Evolutionary conservation across 257 asterid species (phyloP), one percentile per base, ranked within the genome.

Genomic region (Ballota nigra): DNA sequence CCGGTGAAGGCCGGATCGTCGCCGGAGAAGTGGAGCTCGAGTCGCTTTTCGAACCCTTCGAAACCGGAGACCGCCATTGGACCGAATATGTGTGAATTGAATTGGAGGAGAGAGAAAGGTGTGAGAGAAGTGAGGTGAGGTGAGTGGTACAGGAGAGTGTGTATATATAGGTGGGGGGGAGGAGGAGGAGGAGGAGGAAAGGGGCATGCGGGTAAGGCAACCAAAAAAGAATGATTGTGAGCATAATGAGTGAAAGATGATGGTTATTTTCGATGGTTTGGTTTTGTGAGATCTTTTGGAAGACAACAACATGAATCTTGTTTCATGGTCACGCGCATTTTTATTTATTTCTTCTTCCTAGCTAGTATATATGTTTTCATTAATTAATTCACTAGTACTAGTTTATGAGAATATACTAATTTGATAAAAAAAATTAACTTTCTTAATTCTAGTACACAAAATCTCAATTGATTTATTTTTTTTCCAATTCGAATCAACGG

Each of bases 201-300:
- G 73, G 85, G 79, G 91, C 90, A 85, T 86, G 97, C 89, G 84
- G 89, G 84, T 78, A 84, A 85, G 87, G 90, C 88, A 86, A 85
- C 85, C 81, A 87, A 82, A 6, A 89, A 78, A 86, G 80, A 80
- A 87, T 83, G 84, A 86, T 87, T 87, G 92, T 75, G 76, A 86
- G 93, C 94, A 91, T 81, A 87, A 92, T 90, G 93, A 88, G 92
- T 85, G 81, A 78, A 88, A 87, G 89, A 92, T 92, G 92, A 88
- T 86, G 88, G 88, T 81, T 74, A 41, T 75, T 76, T 79, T 75
- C 69, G 79, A 41, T 7, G 82, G 60, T 4, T 76, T 81, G 79
- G 82, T 55, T 4, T 76, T 81, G 79, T 77, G 78, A 75, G 72
- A 78, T 79, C 83, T 83, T 82, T 80, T 83, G 63, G 69, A 75